Evolutionary conservation across 163 green algal genomes (phyloP), one percentile per base, ranked within the genome.

Genomic region (Scenedesmus sp.): DNA sequence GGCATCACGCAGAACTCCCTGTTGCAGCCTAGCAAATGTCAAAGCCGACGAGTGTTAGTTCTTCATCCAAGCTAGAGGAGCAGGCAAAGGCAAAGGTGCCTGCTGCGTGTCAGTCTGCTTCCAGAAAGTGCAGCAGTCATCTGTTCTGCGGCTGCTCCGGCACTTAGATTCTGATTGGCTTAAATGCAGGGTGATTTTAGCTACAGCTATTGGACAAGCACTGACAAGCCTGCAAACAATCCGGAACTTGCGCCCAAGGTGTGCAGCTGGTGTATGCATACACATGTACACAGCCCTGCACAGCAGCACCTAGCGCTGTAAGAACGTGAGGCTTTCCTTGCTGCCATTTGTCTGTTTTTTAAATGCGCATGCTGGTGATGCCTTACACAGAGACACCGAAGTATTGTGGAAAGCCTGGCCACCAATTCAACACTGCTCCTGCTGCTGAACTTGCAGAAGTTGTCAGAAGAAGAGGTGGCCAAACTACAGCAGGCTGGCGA

Each of bases 161-260:
- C 10, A 12, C 40, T 37, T n/a, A n/a, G 59, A 72, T 24, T 37
- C 20, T 59, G 30, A 30, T 90, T 85, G 13, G 30, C 42, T 30
- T 46, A 15, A 9, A 22, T 72, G 59, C 88, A 92, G 88, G 88
- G 61, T 18, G 81, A 89, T 49, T 24, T 89, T 12, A 89, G 81
- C 70, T 92, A 92, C 68, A 86, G 65, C 68, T 89, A 85, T 68
- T 92, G 88, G 88, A n/a, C 81, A 30, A 84, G 65, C 81, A 89
- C 88, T 13, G 80, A 79, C 59, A 61, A 42, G 37, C 88, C 88
- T 33, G 88, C 81, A n/a, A 89, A 89, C 72, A 59, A 43, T 18
- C 78, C 43, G 30, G 65, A 85, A 37, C 40, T 85, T 30, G 42
- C 13, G n/a, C 85, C 85, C 43, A 83, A 83, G 85, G 85, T 70